Base-by-base conservation (phyloP, 129 eudicot genomes). In the Oenanthe sinensis region DNA sequence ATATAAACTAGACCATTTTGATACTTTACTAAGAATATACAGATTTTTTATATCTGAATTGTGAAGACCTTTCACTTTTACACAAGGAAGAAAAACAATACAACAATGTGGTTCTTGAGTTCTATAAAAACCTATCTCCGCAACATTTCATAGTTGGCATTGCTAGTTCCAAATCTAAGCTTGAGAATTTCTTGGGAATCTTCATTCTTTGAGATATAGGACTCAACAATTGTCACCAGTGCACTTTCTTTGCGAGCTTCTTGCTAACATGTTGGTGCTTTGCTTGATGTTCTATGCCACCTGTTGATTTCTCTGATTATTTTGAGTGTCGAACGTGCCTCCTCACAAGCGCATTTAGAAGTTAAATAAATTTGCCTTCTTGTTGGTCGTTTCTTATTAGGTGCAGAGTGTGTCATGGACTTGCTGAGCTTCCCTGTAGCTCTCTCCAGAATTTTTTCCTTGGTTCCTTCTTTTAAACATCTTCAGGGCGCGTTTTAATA, bases 181-280 rank as follows among this genome's bases (percentile, higher is more conserved):
- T 87, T 90, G 54, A 76, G 73, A 74, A 48, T 81, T 83, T 92
- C 39, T 84, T 85, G 43, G 82, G 68, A 79, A 85, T 43, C 78
- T 90, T 88, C 43, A 81, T 65, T 45, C 84, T 80, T 78, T 84
- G 82, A 28, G 19, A 20, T 8, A 85, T 90, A 36, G 69, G 83
- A 6, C 72, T 83, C 74, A 87, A 71, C 82, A 81, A 67, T 60
- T 87, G 81, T 87, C 86, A 89, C 93, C 93, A 89, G 45, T 82
- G 79, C 77, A 85, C 79, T 73, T 84, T 87, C 47, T 67, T 81
- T 48, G 72, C 81, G 76, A 22, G 62, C 81, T 77, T 83, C 82
- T 87, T 88, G 72, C 77, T 77, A 2, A 71, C 77, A 60, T 73
- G 78, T 49, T 74, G 50, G 24, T 65, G 19, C 71, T 24, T 82